Evolutionary conservation across 108 stramenopile species (phyloP).

Genomic region (Tribonema minus): DNA sequence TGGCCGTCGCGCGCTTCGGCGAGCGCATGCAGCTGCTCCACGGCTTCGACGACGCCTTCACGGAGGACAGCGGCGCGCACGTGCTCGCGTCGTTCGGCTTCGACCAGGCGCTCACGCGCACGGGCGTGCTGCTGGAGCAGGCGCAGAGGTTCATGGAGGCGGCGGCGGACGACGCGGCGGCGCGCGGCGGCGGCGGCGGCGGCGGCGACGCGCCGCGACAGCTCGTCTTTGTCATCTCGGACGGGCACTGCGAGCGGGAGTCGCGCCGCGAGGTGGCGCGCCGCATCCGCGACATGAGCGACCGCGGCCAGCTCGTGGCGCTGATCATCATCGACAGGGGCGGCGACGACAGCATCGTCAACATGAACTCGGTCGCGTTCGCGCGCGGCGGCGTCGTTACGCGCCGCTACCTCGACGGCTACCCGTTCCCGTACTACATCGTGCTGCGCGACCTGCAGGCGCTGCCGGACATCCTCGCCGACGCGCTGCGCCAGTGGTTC

Average conservation of each 20-base stretch:
- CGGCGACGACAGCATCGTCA: conserved; percentile 80
- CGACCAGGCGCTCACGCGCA: conserved; percentile 76
- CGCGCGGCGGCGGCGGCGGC: conserved; percentile 11
- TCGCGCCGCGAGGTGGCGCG: conserved; percentile 72
- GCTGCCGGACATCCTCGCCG: conserved; percentile 90
- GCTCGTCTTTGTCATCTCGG: conserved; percentile 85
- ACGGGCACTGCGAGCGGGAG: conserved; percentile 89
- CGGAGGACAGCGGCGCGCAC: conserved; percentile 75
- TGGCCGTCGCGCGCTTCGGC: conserved; percentile 75
- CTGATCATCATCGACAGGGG: conserved; percentile 68
- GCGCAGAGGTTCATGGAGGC: neutral
- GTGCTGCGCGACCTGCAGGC: conserved; percentile 75
- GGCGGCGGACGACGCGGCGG: neutral
- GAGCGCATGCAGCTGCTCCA: conserved; percentile 66
- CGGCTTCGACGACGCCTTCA: conserved; percentile 77
- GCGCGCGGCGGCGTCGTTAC: conserved; percentile 81
- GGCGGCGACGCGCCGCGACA: conserved; percentile 43
- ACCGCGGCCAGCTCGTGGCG: conserved; percentile 81
- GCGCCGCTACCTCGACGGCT: conserved; percentile 90
- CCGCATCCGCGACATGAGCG: conserved; percentile 79
- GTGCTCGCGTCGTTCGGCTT: conserved; percentile 77
- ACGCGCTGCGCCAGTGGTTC: conserved; percentile 95
- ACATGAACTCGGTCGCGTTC: conserved; percentile 87
- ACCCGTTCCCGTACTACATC: conserved; percentile 96
- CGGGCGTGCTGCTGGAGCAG: conserved; percentile 18